Evolutionary conservation across 2,329 filamentous ascomycete species (phyloP), one percentile per base, ranked within the genome.

Genomic region (Cladosporium sp.): DNA sequence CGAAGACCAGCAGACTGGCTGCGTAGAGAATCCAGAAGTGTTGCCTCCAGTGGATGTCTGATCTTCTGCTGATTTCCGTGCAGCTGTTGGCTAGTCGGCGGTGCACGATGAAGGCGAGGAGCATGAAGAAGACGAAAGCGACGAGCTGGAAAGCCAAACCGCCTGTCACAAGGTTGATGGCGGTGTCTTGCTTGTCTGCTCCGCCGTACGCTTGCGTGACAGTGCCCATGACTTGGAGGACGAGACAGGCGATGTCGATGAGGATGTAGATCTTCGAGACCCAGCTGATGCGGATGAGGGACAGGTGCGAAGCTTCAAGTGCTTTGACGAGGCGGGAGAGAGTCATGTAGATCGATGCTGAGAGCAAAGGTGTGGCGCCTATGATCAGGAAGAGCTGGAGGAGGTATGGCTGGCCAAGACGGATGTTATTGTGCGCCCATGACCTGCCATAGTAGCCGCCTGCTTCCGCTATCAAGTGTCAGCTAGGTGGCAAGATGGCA

Each of bases 251-350:
- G 3, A 84, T 65, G 61, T 85, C 83, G 34, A 81, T 80, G 6
- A 67, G 51, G 3, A 86, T 81, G 59, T 85, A 85, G 35, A 80
- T 71, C 55, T 76, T 79, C 3, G 82, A 84, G 5, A 84, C 67
- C 74, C 77, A 78, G 7, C 59, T 71, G 1, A 72, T 68, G 1
- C 70, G 64, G 42, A 82, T 71, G 19, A 80, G 59, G 0, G 78
- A 76, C 61, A 62, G 60, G 22, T 61, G 56, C 5, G 55, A 55
- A 1, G 63, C 60, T n/a, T 62, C 61, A 42, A 53, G 56, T 7
- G 60, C 58, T 17, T 44, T 35, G 17, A 78, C 72, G 2, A 76
- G 68, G 22, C 74, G 71, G 2, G 74, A 71, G 2, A 78, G 71
- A 24, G 73, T 74, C 75, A 78, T 78, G 68, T 79, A 78, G 24